Conservation (phyloP, 148 eudicot genomes). For the Silene latifolia region DNA sequence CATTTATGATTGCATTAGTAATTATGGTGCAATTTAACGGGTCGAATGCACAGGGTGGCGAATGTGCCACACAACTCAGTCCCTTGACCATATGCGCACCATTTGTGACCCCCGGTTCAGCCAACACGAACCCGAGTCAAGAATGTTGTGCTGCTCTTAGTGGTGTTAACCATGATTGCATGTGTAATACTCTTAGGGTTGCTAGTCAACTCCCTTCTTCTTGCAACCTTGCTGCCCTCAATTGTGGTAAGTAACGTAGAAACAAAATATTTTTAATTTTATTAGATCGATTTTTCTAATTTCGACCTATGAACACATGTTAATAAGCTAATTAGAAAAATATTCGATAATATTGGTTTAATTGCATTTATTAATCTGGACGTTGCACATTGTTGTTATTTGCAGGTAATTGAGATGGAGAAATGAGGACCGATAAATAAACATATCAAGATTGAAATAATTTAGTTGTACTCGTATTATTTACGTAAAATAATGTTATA, state of each 20-base stretch:
- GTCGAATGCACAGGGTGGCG: conserved; percentile 22
- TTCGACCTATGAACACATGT: too few relatives aligned
- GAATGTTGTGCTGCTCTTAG: conserved; percentile 77
- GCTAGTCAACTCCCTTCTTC: conserved; percentile 9
- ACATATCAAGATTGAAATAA: too few relatives aligned
- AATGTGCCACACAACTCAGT: conserved; percentile 41
- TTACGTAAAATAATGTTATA: too few relatives aligned
- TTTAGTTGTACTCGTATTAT: too few relatives aligned
- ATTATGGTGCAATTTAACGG: conserved; percentile 27
- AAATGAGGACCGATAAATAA: too few relatives aligned
- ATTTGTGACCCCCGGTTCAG: conserved; percentile 52
- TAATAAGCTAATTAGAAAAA: too few relatives aligned
- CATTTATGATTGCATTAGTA: conserved; percentile 5
- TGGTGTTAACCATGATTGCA: conserved; percentile 53
- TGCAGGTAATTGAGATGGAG: too few relatives aligned
- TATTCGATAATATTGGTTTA: too few relatives aligned
- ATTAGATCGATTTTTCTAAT: too few relatives aligned
- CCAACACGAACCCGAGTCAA: conserved; percentile 38
- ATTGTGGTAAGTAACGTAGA: conserved; percentile 33
- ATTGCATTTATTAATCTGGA: too few relatives aligned
- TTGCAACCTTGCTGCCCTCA: conserved; percentile 32
- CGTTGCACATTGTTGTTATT: too few relatives aligned
- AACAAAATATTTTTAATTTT: too few relatives aligned
- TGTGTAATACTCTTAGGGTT: conserved; percentile 61
- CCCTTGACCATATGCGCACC: conserved; percentile 61